Evolutionary conservation across 1,284 basidiomycete species (phyloP), one percentile per base, ranked within the genome.

Genomic region (Ganoderma multipileum): DNA sequence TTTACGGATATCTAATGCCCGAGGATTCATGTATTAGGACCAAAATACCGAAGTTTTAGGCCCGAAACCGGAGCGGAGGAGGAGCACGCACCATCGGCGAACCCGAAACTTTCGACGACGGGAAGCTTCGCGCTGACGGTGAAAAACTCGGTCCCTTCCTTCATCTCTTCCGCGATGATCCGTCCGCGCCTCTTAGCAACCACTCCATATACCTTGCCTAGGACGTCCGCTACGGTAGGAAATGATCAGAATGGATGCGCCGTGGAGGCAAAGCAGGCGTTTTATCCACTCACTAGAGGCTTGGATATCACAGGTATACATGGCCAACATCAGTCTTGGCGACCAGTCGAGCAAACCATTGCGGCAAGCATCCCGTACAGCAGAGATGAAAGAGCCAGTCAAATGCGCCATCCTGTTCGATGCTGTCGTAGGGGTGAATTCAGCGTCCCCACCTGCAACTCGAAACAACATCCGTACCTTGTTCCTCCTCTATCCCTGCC

Each of bases 301-400:
- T 83, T 99, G 98, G 70, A 99, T 99, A 78, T 99, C 97, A 81
- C 98, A 99, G 7, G 93, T 93, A 82, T 99, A 99, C 95, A 99
- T 99, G 1, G 98, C 98, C 66, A 99, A 85, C 91, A 98, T 95
- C 73, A 99, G 86, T 54, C 98, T 88, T 20, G 98, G 98, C 9
- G 96, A 98, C 98, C 98, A 99, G 80, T 99, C 98, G 59, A 99
- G 83, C 71, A 99, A 80, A 0, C 93, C 96, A 71, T 90, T 91
- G 68, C 94, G 88, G 77, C 96, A 99, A 0, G 94, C 92, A 76
- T 99, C 98, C 77, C 93, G 89, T 55, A 96, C 90, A 8, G 91
- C 87, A 20, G 97, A 95, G 75, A 98, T 97, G 63, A 98, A 83
- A 9, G 95, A 95, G 39, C 94, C 97, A 4, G 92, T 91, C 42